Base-by-base conservation (phyloP, 768 basidiomycete species). In the Russula dissimulans region DNA sequence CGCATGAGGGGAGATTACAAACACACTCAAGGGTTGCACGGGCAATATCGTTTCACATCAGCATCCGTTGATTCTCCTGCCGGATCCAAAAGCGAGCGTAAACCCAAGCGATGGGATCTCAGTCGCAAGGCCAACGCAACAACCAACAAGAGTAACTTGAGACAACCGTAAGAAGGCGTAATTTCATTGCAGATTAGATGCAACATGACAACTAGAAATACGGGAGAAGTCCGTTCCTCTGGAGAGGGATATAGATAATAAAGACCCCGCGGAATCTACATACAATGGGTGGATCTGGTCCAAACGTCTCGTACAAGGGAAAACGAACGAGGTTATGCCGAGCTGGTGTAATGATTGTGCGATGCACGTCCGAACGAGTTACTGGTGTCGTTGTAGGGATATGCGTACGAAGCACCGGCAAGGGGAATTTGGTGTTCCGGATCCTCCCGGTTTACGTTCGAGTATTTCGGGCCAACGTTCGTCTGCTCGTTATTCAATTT, bases 391-490 rank as follows among this genome's bases (percentile, higher is more conserved):
- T 2, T 41, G 57, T 63, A 63, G 12, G 62, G 58, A 32, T 61
- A 62, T 15, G 56, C 2, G 55, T 63, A 56, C 10, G 51, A 31
- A 4, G 52, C 15, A 14, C 41, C 34, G 22, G 18, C 14, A 29
- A 64, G 55, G 11, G 54, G 59, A n/a, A 57, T 46, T 4, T 56
- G 42, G 26, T 22, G 8, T 15, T 56, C 62, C 17, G 17, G 47
- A n/a, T 57, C 55, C 5, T 45, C 48, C 15, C 6, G 52, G 2
- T 41, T 17, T 12, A 61, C 54, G 12, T 47, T 38, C 14, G 50
- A 14, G 50, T 64, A 64, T 46, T 22, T 57, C 1, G 60, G 22
- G 43, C 32, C 44, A 47, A 17, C 3, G 39, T 11, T 14, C 7
- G 22, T 17, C 15, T 51, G 11, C 47, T 64, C 56, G 1, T 29